Conservation (phyloP, 768 basidiomycete genomes). For the Suillus sp. region DNA sequence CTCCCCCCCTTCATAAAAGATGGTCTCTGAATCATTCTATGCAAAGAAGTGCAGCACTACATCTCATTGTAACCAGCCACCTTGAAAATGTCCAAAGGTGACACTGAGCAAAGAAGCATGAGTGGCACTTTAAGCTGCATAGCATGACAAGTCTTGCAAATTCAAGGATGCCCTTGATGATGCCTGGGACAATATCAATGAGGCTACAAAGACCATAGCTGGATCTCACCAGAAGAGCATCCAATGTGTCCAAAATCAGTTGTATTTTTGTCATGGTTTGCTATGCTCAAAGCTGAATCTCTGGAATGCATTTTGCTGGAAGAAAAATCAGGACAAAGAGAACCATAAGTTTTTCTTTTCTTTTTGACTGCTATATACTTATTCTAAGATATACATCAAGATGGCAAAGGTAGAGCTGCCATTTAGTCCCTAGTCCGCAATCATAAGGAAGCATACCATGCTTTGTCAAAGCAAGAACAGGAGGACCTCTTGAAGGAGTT, state of each 20-base stretch:
- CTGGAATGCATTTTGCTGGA: conserved; percentile 17
- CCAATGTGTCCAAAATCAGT: conserved; percentile 4
- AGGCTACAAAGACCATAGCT: conserved; percentile 9
- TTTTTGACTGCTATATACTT: neutral
- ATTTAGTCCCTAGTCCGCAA: no score
- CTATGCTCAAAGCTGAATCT: conserved; percentile 1
- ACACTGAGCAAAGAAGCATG: conserved; percentile 10
- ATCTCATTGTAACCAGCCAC: neutral
- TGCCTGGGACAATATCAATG: conserved; percentile 14
- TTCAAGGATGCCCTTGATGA: conserved; percentile 8
- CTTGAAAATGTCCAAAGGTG: neutral
- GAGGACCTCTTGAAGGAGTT: conserved; percentile 4
- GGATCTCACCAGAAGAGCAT: conserved; percentile 13
- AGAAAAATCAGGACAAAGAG: conserved; percentile 6
- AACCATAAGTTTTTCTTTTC: neutral
- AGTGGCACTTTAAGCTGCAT: neutral
- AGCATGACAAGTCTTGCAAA: no score
- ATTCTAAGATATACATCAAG: no score
- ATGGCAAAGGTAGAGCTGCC: no score
- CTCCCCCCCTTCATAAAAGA: neutral
- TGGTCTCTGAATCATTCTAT: neutral
- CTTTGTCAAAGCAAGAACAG: neutral
- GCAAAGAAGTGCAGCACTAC: neutral
- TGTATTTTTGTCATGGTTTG: neutral
- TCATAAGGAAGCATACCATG: neutral